These are phyloP conservation scores for Pestalotiopsis sp. DNA, from an alignment of 2,329 filamentous ascomycete species.

Conservation along the genomic window DNA sequence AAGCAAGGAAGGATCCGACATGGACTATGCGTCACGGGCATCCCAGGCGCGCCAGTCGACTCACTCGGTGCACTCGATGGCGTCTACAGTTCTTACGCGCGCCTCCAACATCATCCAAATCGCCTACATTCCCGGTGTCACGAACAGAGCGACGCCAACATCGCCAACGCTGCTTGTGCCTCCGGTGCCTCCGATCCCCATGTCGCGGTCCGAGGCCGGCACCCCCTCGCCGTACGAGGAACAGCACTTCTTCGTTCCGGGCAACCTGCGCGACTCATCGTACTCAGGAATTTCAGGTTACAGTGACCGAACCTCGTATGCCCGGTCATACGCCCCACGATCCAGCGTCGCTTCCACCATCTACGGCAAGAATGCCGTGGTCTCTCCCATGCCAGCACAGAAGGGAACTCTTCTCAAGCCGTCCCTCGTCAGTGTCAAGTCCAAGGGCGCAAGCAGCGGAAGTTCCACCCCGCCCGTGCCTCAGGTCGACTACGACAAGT, in stretches of 20 bases:
- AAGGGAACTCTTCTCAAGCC: slow-evolving; percentile 87
- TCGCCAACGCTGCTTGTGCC: slow-evolving; percentile 81
- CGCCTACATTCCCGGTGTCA: slow-evolving; percentile 96
- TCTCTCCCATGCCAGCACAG: slow-evolving; percentile 75
- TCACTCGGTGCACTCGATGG: slow-evolving; percentile 87
- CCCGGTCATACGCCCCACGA: slow-evolving; percentile 60
- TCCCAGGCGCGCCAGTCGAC: slow-evolving; percentile 71
- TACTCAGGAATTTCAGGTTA: slow-evolving; percentile 76
- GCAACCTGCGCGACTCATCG: slow-evolving; percentile 86
- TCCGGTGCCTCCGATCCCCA: slow-evolving; percentile 91
- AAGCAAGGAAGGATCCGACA: slow-evolving; percentile 36
- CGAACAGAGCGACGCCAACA: slow-evolving; percentile 84
- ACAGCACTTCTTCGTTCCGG: slow-evolving; percentile 91
- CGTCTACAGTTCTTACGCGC: slow-evolving; percentile 90
- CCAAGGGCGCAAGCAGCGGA: slow-evolving; percentile 56
- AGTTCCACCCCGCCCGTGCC: slow-evolving; percentile 70
- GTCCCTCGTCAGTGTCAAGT: slow-evolving; percentile 90
- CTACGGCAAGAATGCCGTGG: slow-evolving; percentile 87
- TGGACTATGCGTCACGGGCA: slow-evolving; percentile 45
- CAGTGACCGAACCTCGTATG: slow-evolving; percentile 63
- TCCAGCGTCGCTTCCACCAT: slow-evolving; percentile 89
- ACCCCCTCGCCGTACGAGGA: slow-evolving; percentile 66
- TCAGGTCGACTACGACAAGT: slow-evolving; percentile 66
- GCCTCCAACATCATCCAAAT: slow-evolving; percentile 99
- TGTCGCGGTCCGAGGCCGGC: slow-evolving; percentile 59